Percentiles rank a stretch among this genome's conserved stretches.
phyloP scores from a whole-genome alignment of 768 basidiomycete genomes.

The Pilatotrama ljubarskyi region DNA sequence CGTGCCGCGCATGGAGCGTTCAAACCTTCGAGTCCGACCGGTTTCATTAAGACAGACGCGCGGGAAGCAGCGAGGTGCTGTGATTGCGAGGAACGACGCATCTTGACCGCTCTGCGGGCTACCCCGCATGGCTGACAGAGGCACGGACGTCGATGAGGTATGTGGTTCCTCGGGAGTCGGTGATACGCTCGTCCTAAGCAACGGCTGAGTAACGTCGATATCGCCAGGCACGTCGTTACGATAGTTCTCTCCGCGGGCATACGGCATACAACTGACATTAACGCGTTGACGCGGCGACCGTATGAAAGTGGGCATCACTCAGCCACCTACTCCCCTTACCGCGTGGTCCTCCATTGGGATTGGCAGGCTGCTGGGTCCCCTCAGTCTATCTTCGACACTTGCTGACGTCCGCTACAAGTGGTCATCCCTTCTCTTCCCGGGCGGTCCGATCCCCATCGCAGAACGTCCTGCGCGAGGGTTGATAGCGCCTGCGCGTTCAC shows the following conservation, averaged over 20 bases:
- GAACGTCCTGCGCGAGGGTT: background rate
- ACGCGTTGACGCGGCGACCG: no score
- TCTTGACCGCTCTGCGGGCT: background rate
- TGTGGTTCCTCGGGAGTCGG: background rate
- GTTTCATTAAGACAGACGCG: background rate
- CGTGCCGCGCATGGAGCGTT: background rate
- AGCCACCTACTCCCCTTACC: no score
- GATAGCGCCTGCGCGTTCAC: background rate
- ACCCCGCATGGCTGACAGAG: background rate
- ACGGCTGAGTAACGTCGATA: no score
- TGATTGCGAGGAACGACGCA: no score
- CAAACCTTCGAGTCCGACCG: no score
- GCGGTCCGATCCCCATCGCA: constrained; percentile 12
- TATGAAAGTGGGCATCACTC: no score
- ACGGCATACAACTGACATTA: no score
- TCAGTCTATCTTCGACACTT: background rate
- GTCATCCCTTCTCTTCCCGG: constrained; percentile 2
- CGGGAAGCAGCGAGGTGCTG: background rate
- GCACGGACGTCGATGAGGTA: background rate
- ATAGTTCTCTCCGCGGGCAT: no score
- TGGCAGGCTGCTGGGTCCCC: background rate
- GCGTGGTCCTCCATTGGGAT: no score
- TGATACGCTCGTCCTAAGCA: background rate
- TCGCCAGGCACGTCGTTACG: no score
- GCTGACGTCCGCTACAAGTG: background rate